These are phyloP conservation scores for Phytopythium boreale DNA, from an alignment of 352 stramenopile species.

Conservation along the genomic window DNA sequence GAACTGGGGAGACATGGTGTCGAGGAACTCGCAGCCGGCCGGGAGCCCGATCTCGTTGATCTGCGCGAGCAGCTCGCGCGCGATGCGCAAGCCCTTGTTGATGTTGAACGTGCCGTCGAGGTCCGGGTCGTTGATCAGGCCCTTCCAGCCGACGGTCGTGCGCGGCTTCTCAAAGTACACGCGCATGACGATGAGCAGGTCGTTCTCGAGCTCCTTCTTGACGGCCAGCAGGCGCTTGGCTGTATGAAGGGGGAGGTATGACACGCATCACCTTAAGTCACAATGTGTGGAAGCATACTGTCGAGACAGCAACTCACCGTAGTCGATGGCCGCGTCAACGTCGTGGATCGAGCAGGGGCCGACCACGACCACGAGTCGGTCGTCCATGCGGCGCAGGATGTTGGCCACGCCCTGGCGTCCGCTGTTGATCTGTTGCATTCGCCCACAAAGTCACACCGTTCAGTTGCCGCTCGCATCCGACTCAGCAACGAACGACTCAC, in stretches of 20 bases:
- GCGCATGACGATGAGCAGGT: constrained; percentile 89
- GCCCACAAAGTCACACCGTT: neutral
- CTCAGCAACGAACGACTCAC: constrained; percentile 12
- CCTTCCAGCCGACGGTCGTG: constrained; percentile 89
- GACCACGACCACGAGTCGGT: constrained; percentile 82
- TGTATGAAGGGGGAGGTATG: constrained; percentile 1
- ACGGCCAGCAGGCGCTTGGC: constrained; percentile 63
- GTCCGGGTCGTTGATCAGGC: constrained; percentile 90
- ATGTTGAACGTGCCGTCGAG: constrained; percentile 90
- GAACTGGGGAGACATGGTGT: constrained; percentile 91
- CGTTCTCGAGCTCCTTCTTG: constrained; percentile 71
- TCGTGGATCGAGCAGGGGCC: constrained; percentile 90
- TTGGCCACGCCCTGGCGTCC: constrained; percentile 72
- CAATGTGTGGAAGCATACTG: neutral
- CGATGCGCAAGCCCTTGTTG: constrained; percentile 87
- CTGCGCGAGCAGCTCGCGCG: constrained; percentile 74
- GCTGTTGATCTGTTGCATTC: constrained; percentile 43
- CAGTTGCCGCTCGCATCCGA: neutral
- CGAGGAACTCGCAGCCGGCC: constrained; percentile 85
- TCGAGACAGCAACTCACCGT: constrained; percentile 28
- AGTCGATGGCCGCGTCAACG: constrained; percentile 83
- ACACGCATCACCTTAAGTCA: neutral
- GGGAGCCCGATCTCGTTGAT: constrained; percentile 88
- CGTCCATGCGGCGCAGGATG: constrained; percentile 76
- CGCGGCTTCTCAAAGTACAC: constrained; percentile 92